Conservation (phyloP, 805 yeast species). For the Metschnikowia sp. region DNA sequence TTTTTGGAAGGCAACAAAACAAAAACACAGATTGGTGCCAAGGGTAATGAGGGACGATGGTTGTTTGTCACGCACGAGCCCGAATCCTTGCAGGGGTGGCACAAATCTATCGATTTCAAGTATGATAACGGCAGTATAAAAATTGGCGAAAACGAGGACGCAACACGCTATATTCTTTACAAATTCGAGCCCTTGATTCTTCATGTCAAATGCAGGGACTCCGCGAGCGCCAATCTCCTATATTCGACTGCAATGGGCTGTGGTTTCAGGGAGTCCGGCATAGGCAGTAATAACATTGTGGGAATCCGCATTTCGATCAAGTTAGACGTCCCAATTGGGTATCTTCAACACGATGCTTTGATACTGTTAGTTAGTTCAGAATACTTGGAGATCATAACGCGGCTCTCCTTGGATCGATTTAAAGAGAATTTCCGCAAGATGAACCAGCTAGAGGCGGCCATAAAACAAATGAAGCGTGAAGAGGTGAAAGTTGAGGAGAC, state of each 20-base stretch:
- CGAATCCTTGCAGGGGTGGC: conserved; percentile 47
- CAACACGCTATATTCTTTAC: conserved; percentile 58
- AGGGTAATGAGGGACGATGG: conserved; percentile 86
- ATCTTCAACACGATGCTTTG: conserved; percentile 30
- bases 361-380: conserved; percentile 46
- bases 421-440: conserved; percentile 61
- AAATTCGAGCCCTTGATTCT: conserved; percentile 84
- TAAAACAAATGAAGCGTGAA: conserved; percentile 29
- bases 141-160: background rate
- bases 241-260: conserved; percentile 75
- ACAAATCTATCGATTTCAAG: conserved; percentile 27
- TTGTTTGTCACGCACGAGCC: conserved; percentile 71
- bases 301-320: conserved; percentile 74
- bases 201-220: conserved; percentile 75
- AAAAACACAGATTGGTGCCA: conserved; percentile 60
- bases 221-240: conserved; percentile 53
- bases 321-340: conserved; percentile 77
- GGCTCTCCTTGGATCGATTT: conserved; percentile 60
- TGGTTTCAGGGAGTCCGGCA: conserved; percentile 86
- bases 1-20: conserved; percentile 70
- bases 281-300: conserved; percentile 73
- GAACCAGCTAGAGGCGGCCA: conserved; percentile 42
- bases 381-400: conserved; percentile 51
- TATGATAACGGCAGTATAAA: conserved; percentile 3
- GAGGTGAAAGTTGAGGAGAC: conserved; percentile 36